Evolutionary conservation across 129 eudicot genomes (phyloP), one percentile per base, ranked within the genome.

Genomic region (Lonicera japonica): DNA sequence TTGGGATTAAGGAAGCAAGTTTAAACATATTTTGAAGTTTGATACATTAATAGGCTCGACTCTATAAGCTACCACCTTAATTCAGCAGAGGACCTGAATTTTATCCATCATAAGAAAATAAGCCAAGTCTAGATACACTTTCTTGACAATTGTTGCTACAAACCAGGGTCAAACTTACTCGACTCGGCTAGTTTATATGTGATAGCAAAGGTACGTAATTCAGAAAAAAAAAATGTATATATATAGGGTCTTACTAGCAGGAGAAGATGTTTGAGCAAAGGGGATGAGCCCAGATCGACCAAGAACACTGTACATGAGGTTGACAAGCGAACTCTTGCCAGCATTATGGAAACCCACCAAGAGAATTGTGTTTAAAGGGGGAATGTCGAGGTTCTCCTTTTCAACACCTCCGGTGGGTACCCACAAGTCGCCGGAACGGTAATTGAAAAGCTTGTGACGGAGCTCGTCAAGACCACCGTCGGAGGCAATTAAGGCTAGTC

Each of bases 271-370:
- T 61, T 63, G 76, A 53, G 76, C 64, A 45, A 71, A 71, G 57
- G 70, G 70, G 8, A 71, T 71, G 50, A 71, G 53, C 5, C 76
- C 76, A 63, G 70, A 65, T 14, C 65, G n/a, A 2, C 76, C 76
- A 22, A 71, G 61, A 34, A 71, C 70, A 40, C 76, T 71, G 51
- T 71, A 71, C 76, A 71, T 46, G 19, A 71, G 76, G 23, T 71
- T 71, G 17, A 71, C 65, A 57, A 71, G 68, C 17, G 76, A 71
- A 34, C 76, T 71, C 58, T 71, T 71, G 25, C 76, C 76, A 16
- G 70, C 64, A 43, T 65, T 45, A 25, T 18, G 38, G 19, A 54
- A 63, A n/a, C 76, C 76, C 21, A 71, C 70, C 70, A 71, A 64
- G 16, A 71, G 64, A 19, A 71, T 56, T 0, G 76, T 71, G 25